Base-by-base conservation (phyloP, 441 rosid genomes). In the Eruca vesicaria region DNA sequence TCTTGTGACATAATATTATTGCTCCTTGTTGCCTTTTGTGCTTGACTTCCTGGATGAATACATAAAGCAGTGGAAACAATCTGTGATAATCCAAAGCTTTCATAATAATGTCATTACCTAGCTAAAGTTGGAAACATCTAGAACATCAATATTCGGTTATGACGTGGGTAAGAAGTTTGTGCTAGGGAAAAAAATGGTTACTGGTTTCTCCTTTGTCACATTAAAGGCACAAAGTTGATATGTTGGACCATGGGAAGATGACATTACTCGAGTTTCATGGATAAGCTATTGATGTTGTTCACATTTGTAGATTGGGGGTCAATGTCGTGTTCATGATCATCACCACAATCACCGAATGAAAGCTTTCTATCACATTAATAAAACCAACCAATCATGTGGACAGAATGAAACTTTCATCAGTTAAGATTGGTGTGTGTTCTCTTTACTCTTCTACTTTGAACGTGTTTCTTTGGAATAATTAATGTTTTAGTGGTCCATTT, bases 201-300 rank as follows among this genome's bases (percentile, higher is more conserved):
- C 60, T 59, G 4, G n/a, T 16, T 74, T 66, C 52, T 66, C 63
- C 3, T 68, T 61, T 61, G 63, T 75, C 18, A 53, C n/a, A 23
- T 21, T 8, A 63, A 75, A 10, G 75, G 60, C 3, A 36, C 45
- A 55, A 23, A 76, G 0, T 19, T 69, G 23, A 35, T 69, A 3
- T 3, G 32, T 7, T 64, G 79, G 70, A 69, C 5, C 75, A 69
- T 69, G 79, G 64, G 48, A 76, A 76, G 66, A 63, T 19, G 38
- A 63, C 75, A 29, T 3, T 29, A 62, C 79, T 69, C 56, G 56
- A 50, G 56, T 50, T 48, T 1, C 56, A 3, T 16, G 23, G 23
- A 50, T 21, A 50, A 16, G 56, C 56, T 50, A 50, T 11, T 50
- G 56, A 50, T 50, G 56, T 50, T 50, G 56, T 50, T 16, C 21